Percentiles rank a stretch among this genome's conserved stretches.
These are phyloP conservation scores for Colletotrichum destructivum DNA, from an alignment of 2,329 filamentous ascomycete genomes.

Conservation along the genomic window DNA sequence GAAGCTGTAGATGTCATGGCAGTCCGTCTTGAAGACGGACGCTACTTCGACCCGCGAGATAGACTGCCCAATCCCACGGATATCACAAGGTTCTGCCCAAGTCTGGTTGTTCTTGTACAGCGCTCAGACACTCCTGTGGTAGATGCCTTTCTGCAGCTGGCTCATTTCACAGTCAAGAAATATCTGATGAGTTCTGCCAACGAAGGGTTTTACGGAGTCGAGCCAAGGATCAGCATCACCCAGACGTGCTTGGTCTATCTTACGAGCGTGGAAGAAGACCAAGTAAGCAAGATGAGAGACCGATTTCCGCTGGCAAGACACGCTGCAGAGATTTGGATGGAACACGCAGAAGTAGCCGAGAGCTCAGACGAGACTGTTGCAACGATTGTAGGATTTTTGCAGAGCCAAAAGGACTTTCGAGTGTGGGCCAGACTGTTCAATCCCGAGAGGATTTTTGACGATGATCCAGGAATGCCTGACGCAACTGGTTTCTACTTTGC, in stretches of 20 bases:
- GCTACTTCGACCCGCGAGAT: slow-evolving; percentile 33
- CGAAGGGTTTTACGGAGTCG: neutral
- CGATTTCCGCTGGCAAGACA: neutral
- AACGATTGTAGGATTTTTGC: neutral
- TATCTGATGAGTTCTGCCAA: slow-evolving; percentile 39
- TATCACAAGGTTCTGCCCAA: slow-evolving; percentile 41
- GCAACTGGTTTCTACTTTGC: neutral
- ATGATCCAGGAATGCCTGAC: neutral
- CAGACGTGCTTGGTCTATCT: neutral
- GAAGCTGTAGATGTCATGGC: slow-evolving; percentile 47
- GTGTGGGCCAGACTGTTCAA: neutral
- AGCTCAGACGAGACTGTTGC: neutral
- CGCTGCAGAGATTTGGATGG: neutral
- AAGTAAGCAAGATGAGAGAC: accelerated
- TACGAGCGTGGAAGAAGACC: neutral
- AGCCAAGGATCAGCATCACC: neutral
- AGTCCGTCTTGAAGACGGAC: slow-evolving; percentile 38
- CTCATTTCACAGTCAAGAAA: slow-evolving; percentile 48
- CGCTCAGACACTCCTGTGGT: neutral
- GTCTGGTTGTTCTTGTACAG: slow-evolving; percentile 40
- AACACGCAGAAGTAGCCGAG: neutral
- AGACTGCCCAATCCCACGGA: slow-evolving; percentile 17
- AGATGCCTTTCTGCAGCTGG: slow-evolving; percentile 43
- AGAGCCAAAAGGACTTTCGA: no score
- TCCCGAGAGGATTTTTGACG: accelerated